These are phyloP conservation scores for Rhodotorula babjevae DNA, from an alignment of 768 basidiomycete genomes.

Conservation along the genomic window DNA sequence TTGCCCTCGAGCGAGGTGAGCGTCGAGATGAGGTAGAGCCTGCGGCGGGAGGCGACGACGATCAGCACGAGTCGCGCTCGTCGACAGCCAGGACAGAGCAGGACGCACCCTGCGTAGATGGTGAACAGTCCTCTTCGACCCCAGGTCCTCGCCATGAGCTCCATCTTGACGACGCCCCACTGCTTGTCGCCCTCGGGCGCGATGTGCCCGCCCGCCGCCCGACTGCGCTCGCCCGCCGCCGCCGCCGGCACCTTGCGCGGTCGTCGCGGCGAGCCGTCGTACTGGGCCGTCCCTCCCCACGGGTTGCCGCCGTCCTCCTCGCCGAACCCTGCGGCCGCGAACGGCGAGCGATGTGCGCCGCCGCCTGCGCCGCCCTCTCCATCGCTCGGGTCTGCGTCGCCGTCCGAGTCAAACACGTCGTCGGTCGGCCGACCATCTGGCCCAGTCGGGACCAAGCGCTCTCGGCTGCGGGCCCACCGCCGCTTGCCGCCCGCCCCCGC, in stretches of 20 bases:
- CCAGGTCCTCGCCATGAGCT: conserved; percentile 34
- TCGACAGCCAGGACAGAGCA: no score
- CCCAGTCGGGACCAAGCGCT: conserved; percentile 8
- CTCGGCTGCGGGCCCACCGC: conserved; percentile 27
- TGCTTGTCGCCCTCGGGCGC: conserved; percentile 23
- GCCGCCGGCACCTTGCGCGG: background rate
- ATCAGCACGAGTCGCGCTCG: background rate
- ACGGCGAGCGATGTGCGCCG: background rate
- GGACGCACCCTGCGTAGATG: conserved; percentile 35
- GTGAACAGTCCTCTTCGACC: conserved; percentile 28
- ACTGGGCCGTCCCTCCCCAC: conserved; percentile 11
- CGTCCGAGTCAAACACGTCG: conserved; percentile 21
- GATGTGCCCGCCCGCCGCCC: background rate
- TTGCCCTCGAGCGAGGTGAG: conserved; percentile 40
- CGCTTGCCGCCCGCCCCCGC: background rate
- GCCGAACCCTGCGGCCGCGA: conserved; percentile 3
- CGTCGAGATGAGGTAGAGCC: conserved; percentile 41
- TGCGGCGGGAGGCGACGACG: background rate
- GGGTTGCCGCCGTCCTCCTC: background rate
- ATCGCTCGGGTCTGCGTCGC: background rate
- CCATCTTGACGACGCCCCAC: conserved; percentile 37
- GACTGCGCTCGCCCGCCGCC: background rate
- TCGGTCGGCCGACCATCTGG: conserved; percentile 4
- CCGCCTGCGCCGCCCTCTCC: background rate
- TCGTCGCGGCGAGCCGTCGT: background rate